Conservation (phyloP, 169 alveolate species). For the Eimeria brunetti region DNA sequence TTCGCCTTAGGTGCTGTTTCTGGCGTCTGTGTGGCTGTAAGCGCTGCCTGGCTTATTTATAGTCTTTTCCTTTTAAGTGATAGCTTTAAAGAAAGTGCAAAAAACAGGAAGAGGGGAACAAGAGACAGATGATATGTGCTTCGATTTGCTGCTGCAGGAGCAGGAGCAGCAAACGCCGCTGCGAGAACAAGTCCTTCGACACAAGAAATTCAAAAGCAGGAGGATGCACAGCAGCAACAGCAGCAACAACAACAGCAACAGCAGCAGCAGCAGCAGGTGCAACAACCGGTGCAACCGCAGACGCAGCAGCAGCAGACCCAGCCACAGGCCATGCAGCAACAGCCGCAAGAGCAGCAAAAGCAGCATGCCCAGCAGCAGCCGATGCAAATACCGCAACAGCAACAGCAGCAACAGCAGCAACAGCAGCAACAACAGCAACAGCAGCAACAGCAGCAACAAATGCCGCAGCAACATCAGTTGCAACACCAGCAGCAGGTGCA, state of each 20-base stretch:
- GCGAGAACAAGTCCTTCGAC: not conserved
- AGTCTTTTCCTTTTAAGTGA: not conserved
- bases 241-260: not conserved
- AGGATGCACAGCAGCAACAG: not conserved
- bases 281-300: not conserved
- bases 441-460: constrained; percentile 22
- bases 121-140: not conserved
- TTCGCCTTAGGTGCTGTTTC: not conserved
- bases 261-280: not conserved
- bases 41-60: not conserved
- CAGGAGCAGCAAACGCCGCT: constrained; percentile 31
- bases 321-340: not conserved
- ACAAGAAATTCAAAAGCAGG: constrained; percentile 7
- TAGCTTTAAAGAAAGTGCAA: not conserved
- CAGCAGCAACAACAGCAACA: constrained; percentile 1
- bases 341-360: not conserved
- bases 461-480: constrained; percentile 4
- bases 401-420: not conserved
- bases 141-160: not conserved
- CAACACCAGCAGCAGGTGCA: constrained; percentile 19
- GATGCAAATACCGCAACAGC: not conserved
- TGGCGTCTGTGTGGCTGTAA: not conserved
- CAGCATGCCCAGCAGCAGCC: constrained; percentile 2
- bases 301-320: not conserved
- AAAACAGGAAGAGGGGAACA: not conserved